Conservation (phyloP, 2,329 filamentous ascomycete genomes). For the Mariannaea sp. region DNA sequence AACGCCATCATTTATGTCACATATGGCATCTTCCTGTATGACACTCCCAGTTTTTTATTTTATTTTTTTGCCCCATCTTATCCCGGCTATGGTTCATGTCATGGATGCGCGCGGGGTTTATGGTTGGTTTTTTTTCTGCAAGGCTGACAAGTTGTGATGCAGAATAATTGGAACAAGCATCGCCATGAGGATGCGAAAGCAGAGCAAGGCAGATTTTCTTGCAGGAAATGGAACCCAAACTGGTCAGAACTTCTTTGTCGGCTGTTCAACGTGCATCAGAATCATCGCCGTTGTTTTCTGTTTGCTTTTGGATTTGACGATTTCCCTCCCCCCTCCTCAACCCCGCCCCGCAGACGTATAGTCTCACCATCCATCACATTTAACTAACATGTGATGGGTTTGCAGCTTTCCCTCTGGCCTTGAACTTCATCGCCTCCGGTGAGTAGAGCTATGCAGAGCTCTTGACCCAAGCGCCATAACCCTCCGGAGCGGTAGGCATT, state of each 20-base stretch:
- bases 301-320: slow-evolving; percentile 1
- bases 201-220: slow-evolving; percentile 73
- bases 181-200: slow-evolving; percentile 62
- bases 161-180: slow-evolving; percentile 67
- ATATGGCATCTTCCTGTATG: slow-evolving; percentile 77
- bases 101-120: too few relatives aligned
- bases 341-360: too few relatives aligned
- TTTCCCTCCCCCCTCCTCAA: neutral
- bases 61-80: too few relatives aligned
- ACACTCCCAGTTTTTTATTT: too few relatives aligned
- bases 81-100: too few relatives aligned
- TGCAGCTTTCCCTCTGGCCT: slow-evolving; percentile 75
- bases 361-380: neutral
- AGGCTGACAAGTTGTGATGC: slow-evolving; percentile 27
- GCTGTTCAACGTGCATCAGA: neutral
- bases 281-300: slow-evolving; percentile 4
- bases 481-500: slow-evolving; percentile 68
- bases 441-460: slow-evolving; percentile 61
- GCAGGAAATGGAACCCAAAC: slow-evolving; percentile 81
- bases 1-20: slow-evolving; percentile 84
- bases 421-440: slow-evolving; percentile 93
- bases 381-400: slow-evolving; percentile 43
- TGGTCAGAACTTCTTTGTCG: slow-evolving; percentile 60
- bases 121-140: too few relatives aligned
- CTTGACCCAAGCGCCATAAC: slow-evolving; percentile 31